phyloP scores from a whole-genome alignment of 116 monocot species.

The Dioscorea cayenensis region DNA sequence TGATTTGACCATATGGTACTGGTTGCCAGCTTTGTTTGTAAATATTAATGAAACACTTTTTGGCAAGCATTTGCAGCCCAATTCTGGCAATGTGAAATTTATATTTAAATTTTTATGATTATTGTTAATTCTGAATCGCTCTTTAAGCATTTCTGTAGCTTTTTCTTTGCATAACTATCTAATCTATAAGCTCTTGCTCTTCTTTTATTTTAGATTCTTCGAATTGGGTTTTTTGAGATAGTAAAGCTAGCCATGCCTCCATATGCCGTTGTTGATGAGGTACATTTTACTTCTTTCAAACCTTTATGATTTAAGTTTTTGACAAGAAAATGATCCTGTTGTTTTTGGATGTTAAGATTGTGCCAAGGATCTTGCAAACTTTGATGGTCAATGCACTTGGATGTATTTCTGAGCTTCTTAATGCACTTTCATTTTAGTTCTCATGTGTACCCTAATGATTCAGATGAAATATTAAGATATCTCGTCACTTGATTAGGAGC shows the following conservation, averaged over 20 bases:
- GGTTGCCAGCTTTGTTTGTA: too few species aligned
- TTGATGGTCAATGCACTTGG: neutral
- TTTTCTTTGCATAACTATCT: too few species aligned
- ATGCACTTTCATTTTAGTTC: neutral
- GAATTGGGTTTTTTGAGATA: slow-evolving; percentile 89
- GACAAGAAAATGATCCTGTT: too few species aligned
- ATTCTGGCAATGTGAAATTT: neutral
- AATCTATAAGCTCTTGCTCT: neutral
- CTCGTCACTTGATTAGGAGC: too few species aligned
- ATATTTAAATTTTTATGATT: neutral
- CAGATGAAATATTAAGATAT: neutral
- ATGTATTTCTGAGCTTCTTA: neutral
- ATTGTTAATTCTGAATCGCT: neutral
- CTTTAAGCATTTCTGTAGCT: too few species aligned
- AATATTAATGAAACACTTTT: neutral
- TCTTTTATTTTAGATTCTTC: slow-evolving; percentile 64
- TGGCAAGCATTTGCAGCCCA: neutral
- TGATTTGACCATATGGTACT: too few species aligned
- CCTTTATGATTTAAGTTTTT: neutral
- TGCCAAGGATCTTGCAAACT: neutral
- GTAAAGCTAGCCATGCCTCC: slow-evolving; percentile 72
- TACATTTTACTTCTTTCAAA: slow-evolving; percentile 16
- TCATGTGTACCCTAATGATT: neutral
- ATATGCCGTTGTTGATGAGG: slow-evolving; percentile 96
- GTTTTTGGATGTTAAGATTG: neutral